Evolutionary conservation across 2,329 filamentous ascomycete species (phyloP), one percentile per base, ranked within the genome.

Genomic region (Pestalotiopsis sp.): DNA sequence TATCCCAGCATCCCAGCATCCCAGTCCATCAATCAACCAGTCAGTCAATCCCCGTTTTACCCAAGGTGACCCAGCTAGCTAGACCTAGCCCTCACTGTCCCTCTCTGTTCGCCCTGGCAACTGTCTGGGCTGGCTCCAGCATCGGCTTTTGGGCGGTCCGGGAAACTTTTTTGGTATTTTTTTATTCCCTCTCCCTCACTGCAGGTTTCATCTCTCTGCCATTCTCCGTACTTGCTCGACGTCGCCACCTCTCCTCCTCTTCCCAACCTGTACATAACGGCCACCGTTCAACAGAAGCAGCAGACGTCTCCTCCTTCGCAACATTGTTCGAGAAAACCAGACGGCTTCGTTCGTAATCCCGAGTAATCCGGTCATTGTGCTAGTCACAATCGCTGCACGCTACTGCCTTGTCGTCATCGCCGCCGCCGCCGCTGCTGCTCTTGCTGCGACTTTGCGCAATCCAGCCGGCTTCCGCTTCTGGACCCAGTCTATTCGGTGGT

Each of bases 401-500:
- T 20, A 36, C 59, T 62, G 59, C n/a, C 36, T 62, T 62, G 59
- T 62, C 59, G 59, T 62, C 59, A 62, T 62, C 20, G 27, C 31
- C 17, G 27, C 59, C 20, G 20, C 36, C 38, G 56, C 65, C 20
- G 61, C 71, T 71, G 27, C 27, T 31, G 27, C 5, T 31, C 5
- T 2, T 31, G 5, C 31, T 62, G 56, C 65, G 20, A 61, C 71
- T 71, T 70, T 68, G 71, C 72, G 71, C 72, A 72, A 72, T 74
- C 71, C 71, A 72, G 68, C 74, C 71, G 71, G 72, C 75, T 76
- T 73, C 74, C 72, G 72, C 72, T 71, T 72, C 59, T 62, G 59
- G 59, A 62, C 73, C 52, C 52, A 74, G 69, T 68, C 73, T 72
- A 66, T 70, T 70, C 71, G 71, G 72, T 77, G 75, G 75, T 76